Base-by-base conservation (phyloP, 208 protist genomes). In the Angomonas ambiguus region DNA sequence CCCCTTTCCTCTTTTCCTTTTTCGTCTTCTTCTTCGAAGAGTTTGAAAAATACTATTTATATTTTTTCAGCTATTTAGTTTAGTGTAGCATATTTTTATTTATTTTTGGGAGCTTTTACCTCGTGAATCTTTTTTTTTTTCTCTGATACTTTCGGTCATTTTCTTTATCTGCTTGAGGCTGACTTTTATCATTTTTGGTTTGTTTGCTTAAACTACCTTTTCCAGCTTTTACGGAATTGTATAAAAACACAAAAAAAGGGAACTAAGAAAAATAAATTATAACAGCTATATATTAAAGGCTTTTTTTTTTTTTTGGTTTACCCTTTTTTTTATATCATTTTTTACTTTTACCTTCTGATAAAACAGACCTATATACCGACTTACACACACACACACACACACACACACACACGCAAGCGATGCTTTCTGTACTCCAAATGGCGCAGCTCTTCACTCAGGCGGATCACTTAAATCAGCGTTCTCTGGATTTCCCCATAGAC, bases 111-210 rank as follows among this genome's bases (percentile, higher is more conserved):
- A 4, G 22, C 48, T 6, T 53, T 25, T 59, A 33, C 34, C 28
- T 38, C 34, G 10, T 16, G 24, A 41, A 13, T 57, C 51, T 56
- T 67, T 59, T 57, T 63, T 64, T 56, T 65, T 30, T 60, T 68
- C 22, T 51, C 1, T 45, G 5, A 27, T 42, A 41, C 48, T 35
- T 45, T 62, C 20, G 10, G 3, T 53, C 38, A 53, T 6, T 30
- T 65, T 65, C 33, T 65, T 53, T 34, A 55, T 65, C 25, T 20
- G 11, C 34, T 35, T 28, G 28, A 41, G 35, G n/a, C n/a, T n/a
- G n/a, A n/a, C 49, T 64, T 49, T 64, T 64, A 28, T 22, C 6
- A 28, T 16, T 56, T 8, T 56, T 27, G 16, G n/a, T 56, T 16
- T 56, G 18, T 56, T 56, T 56, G 49, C 49, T 5, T 24, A 16